Evolutionary conservation across 768 basidiomycete genomes (phyloP).

Genomic region (Pholiota conissans): DNA sequence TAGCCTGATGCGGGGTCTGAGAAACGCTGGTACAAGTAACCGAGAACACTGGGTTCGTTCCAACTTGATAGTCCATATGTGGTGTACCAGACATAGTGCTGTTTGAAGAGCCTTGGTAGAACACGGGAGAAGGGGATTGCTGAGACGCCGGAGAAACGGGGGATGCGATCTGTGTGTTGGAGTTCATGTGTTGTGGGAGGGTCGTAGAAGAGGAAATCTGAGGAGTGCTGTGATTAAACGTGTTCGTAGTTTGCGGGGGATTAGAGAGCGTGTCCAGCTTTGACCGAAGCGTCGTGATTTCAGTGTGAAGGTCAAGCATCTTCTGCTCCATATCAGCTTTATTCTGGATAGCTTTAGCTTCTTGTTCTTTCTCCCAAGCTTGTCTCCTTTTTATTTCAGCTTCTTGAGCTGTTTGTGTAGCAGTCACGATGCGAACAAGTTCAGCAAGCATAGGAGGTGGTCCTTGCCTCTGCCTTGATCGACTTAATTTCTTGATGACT

Average conservation of each 20-base stretch:
- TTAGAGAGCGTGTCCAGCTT: constrained; percentile 26
- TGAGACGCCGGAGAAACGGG: constrained; percentile 41
- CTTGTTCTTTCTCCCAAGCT: constrained; percentile 73
- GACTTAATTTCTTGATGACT: neutral
- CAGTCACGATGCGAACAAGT: constrained; percentile 55
- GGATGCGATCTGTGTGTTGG: constrained; percentile 25
- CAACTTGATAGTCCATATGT: neutral
- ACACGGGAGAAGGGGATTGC: constrained; percentile 28
- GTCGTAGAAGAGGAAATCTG: constrained; percentile 31
- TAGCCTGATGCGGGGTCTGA: constrained; percentile 1
- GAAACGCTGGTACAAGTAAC: neutral
- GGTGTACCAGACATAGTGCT: constrained; percentile 18
- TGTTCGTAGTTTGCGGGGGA: constrained; percentile 11
- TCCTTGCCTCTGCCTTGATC: constrained; percentile 7
- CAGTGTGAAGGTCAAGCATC: constrained; percentile 33
- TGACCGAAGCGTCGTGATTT: constrained; percentile 22
- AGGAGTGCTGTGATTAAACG: constrained; percentile 24
- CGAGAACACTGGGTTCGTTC: neutral
- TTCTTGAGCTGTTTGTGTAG: constrained; percentile 60
- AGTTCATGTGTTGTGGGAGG: constrained; percentile 26
- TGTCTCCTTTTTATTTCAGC: constrained; percentile 57
- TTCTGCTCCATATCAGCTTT: constrained; percentile 62
- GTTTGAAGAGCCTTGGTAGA: constrained; percentile 39
- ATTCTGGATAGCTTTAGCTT: constrained; percentile 47
- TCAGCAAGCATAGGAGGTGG: constrained; percentile 43